Conservation (phyloP, 352 stramenopile species). For the Globisporangium paddicum region DNA sequence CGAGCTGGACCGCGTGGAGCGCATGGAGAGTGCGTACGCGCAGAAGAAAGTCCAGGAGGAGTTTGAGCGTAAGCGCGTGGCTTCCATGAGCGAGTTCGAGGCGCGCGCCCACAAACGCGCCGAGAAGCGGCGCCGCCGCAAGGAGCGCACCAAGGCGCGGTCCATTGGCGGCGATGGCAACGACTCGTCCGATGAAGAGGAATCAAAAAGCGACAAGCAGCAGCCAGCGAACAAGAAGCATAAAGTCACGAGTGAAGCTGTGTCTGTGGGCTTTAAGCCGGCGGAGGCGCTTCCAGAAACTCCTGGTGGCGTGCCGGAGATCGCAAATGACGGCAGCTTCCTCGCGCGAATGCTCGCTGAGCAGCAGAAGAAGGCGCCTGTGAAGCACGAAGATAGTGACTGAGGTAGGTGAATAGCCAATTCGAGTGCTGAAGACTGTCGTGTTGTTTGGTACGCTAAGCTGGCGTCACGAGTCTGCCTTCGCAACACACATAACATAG, state of each 20-base stretch:
- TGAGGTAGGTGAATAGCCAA: too few species aligned
- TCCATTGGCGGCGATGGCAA: slow-evolving; percentile 18
- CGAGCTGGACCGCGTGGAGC: slow-evolving; percentile 90
- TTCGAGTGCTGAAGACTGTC: too few species aligned
- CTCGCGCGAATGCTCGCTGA: slow-evolving; percentile 63
- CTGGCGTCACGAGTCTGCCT: too few species aligned
- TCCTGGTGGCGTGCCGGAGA: slow-evolving; percentile 65
- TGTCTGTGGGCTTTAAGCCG: background rate
- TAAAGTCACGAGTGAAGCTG: slow-evolving; percentile 9
- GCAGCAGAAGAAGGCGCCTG: slow-evolving; percentile 18
- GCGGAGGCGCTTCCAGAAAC: slow-evolving; percentile 39
- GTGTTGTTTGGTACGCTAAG: too few species aligned
- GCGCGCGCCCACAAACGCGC: slow-evolving; percentile 64
- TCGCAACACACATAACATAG: too few species aligned
- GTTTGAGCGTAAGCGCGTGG: slow-evolving; percentile 65
- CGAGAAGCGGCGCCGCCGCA: slow-evolving; percentile 70
- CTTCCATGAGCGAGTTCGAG: slow-evolving; percentile 66
- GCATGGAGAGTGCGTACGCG: slow-evolving; percentile 84
- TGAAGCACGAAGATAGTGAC: background rate
- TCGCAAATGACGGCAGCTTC: slow-evolving; percentile 80
- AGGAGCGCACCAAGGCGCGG: slow-evolving; percentile 60
- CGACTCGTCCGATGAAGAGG: background rate
- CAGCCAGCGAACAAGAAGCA: slow-evolving; percentile 12
- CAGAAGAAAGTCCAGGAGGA: slow-evolving; percentile 51
- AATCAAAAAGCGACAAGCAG: background rate